phyloP scores from a whole-genome alignment of 2,329 filamentous ascomycete genomes.

The Aspergillus uvarum region DNA sequence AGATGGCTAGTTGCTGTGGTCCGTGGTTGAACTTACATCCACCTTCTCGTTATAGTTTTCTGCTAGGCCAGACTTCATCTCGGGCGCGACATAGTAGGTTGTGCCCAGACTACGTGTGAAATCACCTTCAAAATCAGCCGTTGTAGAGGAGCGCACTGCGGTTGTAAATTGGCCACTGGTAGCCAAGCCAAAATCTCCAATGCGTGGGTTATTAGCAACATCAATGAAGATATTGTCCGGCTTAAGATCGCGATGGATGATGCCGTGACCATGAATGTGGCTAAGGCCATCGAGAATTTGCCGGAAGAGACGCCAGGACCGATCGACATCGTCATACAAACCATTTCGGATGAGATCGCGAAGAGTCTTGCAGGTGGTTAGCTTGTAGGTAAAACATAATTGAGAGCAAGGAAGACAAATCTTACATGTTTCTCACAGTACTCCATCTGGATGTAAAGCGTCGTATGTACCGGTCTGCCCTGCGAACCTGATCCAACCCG shows the following conservation, averaged over 20 bases:
- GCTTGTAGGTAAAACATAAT: slow-evolving; percentile 4
- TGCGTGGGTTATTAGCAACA: slow-evolving; percentile 82
- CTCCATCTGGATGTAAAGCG: slow-evolving; percentile 98
- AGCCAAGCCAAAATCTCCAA: slow-evolving; percentile 93
- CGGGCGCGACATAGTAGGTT: slow-evolving; percentile 88
- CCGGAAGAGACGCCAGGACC: slow-evolving; percentile 86
- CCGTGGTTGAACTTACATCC: slow-evolving; percentile 59
- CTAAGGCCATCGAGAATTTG: slow-evolving; percentile 87
- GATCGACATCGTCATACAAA: slow-evolving; percentile 69
- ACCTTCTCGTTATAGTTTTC: slow-evolving; percentile 90
- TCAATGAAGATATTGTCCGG: slow-evolving; percentile 98
- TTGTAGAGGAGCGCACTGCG: slow-evolving; percentile 39
- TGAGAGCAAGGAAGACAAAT: slow-evolving; percentile 9
- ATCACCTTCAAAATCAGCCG: slow-evolving; percentile 38
- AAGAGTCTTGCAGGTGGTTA: slow-evolving; percentile 60
- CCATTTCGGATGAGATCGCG: slow-evolving; percentile 80
- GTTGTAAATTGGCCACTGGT: slow-evolving; percentile 71
- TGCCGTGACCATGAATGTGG: slow-evolving; percentile 85
- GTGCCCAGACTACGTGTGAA: slow-evolving; percentile 66
- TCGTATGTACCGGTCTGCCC: slow-evolving; percentile 62
- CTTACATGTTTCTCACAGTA: slow-evolving; percentile 86
- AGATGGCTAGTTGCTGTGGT: neutral
- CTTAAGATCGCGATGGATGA: slow-evolving; percentile 94
- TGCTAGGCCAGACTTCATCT: slow-evolving; percentile 72
- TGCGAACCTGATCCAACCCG: slow-evolving; percentile 49